These are phyloP conservation scores for Paramecium sexaurelia DNA, from an alignment of 73 alveolate genomes.

Conservation along the genomic window DNA sequence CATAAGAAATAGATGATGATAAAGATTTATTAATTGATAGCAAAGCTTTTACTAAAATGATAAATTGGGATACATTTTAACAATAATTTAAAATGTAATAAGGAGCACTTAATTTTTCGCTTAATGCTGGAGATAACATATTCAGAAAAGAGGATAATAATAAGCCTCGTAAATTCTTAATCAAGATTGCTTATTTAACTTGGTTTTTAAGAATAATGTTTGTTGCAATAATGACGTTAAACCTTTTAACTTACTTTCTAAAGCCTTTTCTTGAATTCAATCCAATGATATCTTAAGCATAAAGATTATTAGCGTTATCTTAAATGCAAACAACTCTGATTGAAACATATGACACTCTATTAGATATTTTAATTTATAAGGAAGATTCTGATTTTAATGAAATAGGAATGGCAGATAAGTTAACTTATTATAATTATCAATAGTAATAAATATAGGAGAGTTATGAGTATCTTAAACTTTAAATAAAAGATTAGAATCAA, in stretches of 20 bases:
- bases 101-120: slow-evolving; percentile 39
- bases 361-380: background rate
- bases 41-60: slow-evolving; percentile 13
- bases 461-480: background rate
- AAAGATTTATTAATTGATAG: slow-evolving; percentile 45
- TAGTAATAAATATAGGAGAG: background rate
- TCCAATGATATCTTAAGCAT: slow-evolving; percentile 14
- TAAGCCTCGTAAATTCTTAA: slow-evolving; percentile 31
- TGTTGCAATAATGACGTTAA: slow-evolving; percentile 9
- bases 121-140: slow-evolving; percentile 33
- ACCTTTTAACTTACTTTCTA: background rate
- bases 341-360: slow-evolving; percentile 45
- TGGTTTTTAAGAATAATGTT: slow-evolving; percentile 58
- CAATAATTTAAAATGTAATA: slow-evolving; percentile 23
- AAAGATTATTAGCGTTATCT: slow-evolving; percentile 36
- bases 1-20: slow-evolving; percentile 20
- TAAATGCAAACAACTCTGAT: slow-evolving; percentile 11
- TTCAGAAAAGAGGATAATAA: slow-evolving; percentile 40
- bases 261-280: slow-evolving; percentile 6
- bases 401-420: background rate
- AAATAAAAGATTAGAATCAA: slow-evolving; percentile 1
- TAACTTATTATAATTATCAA: background rate
- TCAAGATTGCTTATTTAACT: slow-evolving; percentile 35
- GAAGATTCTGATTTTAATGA: background rate
- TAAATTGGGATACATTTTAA: slow-evolving; percentile 48